These are phyloP conservation scores for Boletus subparvulus DNA, from an alignment of 768 basidiomycete genomes.

Conservation along the genomic window DNA sequence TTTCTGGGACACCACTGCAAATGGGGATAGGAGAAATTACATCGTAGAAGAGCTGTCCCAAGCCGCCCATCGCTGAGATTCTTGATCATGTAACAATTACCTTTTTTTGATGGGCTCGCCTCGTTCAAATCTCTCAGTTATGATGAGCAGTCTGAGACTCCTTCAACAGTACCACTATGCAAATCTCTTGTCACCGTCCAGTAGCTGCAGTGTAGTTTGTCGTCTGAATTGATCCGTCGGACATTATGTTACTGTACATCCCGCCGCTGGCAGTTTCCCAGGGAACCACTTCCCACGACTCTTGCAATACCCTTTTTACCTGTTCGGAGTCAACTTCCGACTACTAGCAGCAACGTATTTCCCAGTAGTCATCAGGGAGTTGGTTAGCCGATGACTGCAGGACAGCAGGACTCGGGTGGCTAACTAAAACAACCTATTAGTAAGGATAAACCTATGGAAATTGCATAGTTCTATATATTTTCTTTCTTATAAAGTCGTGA, in stretches of 20 bases:
- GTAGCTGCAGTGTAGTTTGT: neutral
- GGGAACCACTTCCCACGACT: too few species aligned
- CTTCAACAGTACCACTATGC: slow-evolving; percentile 6
- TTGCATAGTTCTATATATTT: too few species aligned
- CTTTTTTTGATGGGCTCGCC: neutral
- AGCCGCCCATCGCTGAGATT: slow-evolving; percentile 26
- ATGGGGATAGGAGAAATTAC: slow-evolving; percentile 24
- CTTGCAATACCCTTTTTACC: too few species aligned
- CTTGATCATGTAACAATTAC: neutral
- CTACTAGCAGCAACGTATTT: too few species aligned
- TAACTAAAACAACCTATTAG: too few species aligned
- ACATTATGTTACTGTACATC: too few species aligned
- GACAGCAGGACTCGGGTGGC: too few species aligned
- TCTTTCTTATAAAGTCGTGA: too few species aligned
- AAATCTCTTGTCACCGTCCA: neutral
- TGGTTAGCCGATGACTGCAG: too few species aligned
- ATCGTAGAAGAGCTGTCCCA: slow-evolving; percentile 34
- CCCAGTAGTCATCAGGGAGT: too few species aligned
- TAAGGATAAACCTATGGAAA: too few species aligned
- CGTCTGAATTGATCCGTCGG: neutral
- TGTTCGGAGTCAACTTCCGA: too few species aligned
- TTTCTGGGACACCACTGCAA: slow-evolving; percentile 21
- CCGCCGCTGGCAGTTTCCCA: neutral
- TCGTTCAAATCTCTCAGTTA: neutral
- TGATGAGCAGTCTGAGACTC: neutral